A percentile compares a stretch with the other conserved stretches of the same genome.
phyloP scores from a whole-genome alignment of 345 rosid genomes.

The Eucalyptus virginea region DNA sequence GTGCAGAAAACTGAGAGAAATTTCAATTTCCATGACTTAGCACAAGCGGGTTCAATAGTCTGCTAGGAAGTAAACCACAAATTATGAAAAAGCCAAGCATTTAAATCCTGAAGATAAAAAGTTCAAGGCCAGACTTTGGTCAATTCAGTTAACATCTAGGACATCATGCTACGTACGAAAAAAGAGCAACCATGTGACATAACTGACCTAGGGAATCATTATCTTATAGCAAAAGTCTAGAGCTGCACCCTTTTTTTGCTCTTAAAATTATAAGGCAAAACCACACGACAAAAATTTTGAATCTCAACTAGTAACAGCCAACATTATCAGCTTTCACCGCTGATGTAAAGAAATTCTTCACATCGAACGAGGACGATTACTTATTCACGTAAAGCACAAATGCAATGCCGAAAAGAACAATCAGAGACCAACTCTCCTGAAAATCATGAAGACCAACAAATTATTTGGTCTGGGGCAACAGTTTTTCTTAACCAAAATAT shows the following conservation, averaged over 20 bases:
- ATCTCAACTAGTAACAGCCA: not conserved
- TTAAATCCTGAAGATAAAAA: not conserved
- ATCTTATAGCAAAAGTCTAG: not conserved
- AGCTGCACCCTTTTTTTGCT: not conserved
- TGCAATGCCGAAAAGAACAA: not conserved
- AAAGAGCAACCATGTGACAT: not conserved
- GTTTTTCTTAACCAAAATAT: not conserved
- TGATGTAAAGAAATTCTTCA: not conserved
- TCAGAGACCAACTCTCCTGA: not conserved
- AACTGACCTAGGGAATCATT: not conserved
- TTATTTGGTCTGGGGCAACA: not conserved
- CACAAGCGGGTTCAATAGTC: not conserved
- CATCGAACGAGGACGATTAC: not conserved
- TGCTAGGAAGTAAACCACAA: not conserved
- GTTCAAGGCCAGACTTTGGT: not conserved
- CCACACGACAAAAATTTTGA: not conserved
- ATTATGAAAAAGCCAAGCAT: not conserved
- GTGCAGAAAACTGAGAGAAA: not conserved
- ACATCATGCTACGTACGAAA: not conserved
- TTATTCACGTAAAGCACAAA: not conserved
- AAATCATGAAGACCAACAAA: not conserved
- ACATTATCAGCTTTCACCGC: not conserved
- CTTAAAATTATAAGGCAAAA: not conserved
- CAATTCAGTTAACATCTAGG: not conserved
- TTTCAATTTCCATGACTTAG: not conserved